A percentile compares a stretch with the other conserved stretches of the same genome.
These are phyloP conservation scores for Fusarium mangiferae DNA, from an alignment of 2,329 filamentous ascomycete genomes.

Conservation along the genomic window DNA sequence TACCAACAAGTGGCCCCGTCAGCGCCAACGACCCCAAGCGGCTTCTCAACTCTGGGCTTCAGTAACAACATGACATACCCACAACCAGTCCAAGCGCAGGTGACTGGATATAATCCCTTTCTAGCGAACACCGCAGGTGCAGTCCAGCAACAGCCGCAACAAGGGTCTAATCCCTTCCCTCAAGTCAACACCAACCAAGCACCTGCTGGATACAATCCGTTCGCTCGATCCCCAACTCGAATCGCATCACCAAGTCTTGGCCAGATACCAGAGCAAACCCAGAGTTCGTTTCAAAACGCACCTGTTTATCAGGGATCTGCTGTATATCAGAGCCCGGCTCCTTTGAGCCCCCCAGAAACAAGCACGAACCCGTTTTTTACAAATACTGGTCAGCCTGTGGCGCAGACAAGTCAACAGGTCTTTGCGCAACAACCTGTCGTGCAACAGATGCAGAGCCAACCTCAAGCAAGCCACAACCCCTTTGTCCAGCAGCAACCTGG, in stretches of 20 bases:
- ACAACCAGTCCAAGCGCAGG: slow-evolving; percentile 51
- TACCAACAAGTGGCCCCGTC: slow-evolving; percentile 60
- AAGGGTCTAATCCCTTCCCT: slow-evolving; percentile 45
- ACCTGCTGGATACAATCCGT: slow-evolving; percentile 58
- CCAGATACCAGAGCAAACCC: slow-evolving; percentile 64
- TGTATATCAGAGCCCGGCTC: slow-evolving; percentile 49
- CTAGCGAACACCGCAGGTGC: slow-evolving; percentile 52
- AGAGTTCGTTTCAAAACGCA: slow-evolving; percentile 54
- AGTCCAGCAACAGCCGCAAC: slow-evolving; percentile 49
- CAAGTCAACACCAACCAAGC: slow-evolving; percentile 53
- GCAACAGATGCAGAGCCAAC: slow-evolving; percentile 33
- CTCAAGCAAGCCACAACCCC: slow-evolving; percentile 37
- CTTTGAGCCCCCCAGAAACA: slow-evolving; percentile 41
- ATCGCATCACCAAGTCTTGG: slow-evolving; percentile 62
- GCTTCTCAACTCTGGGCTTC: slow-evolving; percentile 53
- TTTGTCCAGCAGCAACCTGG: slow-evolving; percentile 43
- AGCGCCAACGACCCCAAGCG: slow-evolving; percentile 53
- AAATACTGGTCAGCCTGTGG: slow-evolving; percentile 42
- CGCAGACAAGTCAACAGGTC: slow-evolving; percentile 41
- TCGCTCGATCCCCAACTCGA: slow-evolving; percentile 59
- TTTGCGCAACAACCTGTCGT: slow-evolving; percentile 41
- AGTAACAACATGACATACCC: slow-evolving; percentile 58
- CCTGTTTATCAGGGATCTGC: slow-evolving; percentile 44
- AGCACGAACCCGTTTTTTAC: slow-evolving; percentile 53
- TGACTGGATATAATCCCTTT: slow-evolving; percentile 64